These are phyloP conservation scores for Blastobotrys persicus DNA, from an alignment of 1,139 yeast species.

Conservation along the genomic window DNA sequence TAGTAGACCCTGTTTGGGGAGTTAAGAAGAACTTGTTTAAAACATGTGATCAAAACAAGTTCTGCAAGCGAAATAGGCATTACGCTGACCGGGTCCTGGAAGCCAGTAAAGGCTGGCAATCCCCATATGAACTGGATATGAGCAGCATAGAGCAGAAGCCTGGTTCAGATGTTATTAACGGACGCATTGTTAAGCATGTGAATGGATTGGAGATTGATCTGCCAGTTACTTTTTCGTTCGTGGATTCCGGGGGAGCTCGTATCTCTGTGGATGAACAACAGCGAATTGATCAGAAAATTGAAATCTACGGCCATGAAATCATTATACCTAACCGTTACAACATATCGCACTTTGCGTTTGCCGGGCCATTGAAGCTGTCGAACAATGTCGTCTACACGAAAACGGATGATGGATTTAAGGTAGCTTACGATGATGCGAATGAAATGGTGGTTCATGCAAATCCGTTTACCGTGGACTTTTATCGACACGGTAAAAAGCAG, in stretches of 20 bases:
- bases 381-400: slow-evolving; percentile 12
- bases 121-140: slow-evolving; percentile 56
- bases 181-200: slow-evolving; percentile 46
- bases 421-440: slow-evolving; percentile 45
- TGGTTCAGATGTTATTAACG: slow-evolving; percentile 34
- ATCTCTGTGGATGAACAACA: slow-evolving; percentile 62
- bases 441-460: slow-evolving; percentile 43
- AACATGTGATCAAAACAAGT: slow-evolving; percentile 78
- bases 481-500: slow-evolving; percentile 45
- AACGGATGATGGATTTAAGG: slow-evolving; percentile 15
- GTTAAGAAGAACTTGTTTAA: slow-evolving; percentile 75
- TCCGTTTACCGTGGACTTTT: slow-evolving; percentile 56
- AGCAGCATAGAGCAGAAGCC: slow-evolving; percentile 38
- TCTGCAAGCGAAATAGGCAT: slow-evolving; percentile 76
- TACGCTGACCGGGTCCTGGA: slow-evolving; percentile 52
- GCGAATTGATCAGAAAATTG: slow-evolving; percentile 39
- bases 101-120: slow-evolving; percentile 19
- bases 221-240: slow-evolving; percentile 56
- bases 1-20: slow-evolving; percentile 35
- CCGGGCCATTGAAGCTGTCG: slow-evolving; percentile 27
- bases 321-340: slow-evolving; percentile 50
- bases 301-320: slow-evolving; percentile 25
- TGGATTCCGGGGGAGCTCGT: slow-evolving; percentile 56
- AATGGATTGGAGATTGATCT: slow-evolving; percentile 41
- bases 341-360: slow-evolving; percentile 65